Base-by-base conservation (phyloP, 192 early-diverging fungal genomes). In the Gigaspora rosea region DNA sequence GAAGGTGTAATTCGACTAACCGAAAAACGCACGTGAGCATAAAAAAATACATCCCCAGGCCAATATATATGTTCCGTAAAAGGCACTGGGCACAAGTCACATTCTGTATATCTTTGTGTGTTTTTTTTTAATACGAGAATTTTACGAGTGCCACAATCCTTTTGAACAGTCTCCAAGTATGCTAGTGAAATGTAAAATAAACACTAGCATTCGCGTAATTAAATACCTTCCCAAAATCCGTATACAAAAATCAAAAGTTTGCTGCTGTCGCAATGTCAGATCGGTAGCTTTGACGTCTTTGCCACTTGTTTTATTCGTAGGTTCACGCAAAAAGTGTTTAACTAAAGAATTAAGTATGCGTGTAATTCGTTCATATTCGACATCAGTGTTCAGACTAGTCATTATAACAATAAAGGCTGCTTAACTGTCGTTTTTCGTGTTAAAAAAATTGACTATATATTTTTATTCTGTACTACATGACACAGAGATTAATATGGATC, bases 1-100 rank as follows among this genome's bases (percentile, higher is more conserved):
- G 91, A 76, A 16, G 90, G 84, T 12, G 82, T 78, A 46, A 91
- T 71, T 18, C 86, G 88, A 84, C 90, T 91, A 67, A n/a, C 4
- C 33, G 8, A 9, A 71, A 52, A 52, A 4, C 8, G 18, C 41
- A 54, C 16, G 35, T 71, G 7, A 62, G 49, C 20, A 64, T 32
- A 11, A 61, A 9, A 47, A 46, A 62, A 48, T 22, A 63, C 16
- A 35, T 18, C 12, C 12, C 11, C 12, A 56, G 12, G 12, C 13
- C 16, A 54, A 54, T 54, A 54, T 54, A 16, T 54, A 16, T 54
- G 9, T 54, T 54, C 11, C 5, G 11, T 4, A 54, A 16, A 54
- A 54, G 0, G 18, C 1, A 56, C 18, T 56, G 41, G 41, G 41
- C 41, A 41, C 41, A 6, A 41, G 41, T 41, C 3, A 41, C 4